phyloP scores from a whole-genome alignment of 352 stramenopile species.

The Phytophthora cactorum region DNA sequence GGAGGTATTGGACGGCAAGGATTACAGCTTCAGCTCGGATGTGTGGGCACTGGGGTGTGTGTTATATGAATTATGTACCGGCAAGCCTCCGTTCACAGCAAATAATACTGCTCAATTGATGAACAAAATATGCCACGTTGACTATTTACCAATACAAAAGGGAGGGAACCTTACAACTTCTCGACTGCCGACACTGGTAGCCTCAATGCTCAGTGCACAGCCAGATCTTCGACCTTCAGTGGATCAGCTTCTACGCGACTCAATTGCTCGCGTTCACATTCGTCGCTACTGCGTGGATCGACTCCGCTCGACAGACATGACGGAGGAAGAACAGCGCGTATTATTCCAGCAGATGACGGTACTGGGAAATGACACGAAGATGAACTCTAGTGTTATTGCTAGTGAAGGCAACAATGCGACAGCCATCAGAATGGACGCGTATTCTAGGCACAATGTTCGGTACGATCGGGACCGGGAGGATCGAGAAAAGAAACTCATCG shows the following conservation, averaged over 20 bases:
- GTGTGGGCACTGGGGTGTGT: conserved; percentile 91
- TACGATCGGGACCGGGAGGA: not conserved
- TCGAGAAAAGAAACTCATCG: conserved; percentile 30
- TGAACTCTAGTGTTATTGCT: not conserved
- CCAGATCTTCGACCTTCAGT: conserved; percentile 41
- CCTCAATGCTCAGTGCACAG: conserved; percentile 48
- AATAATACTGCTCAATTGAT: conserved; percentile 56
- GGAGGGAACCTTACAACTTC: conserved; percentile 11
- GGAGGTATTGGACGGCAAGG: conserved; percentile 80
- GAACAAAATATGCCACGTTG: conserved; percentile 56
- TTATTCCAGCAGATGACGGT: conserved; percentile 36
- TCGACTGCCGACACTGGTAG: conserved; percentile 43
- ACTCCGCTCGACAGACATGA: conserved; percentile 12
- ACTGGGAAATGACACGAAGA: conserved; percentile 21
- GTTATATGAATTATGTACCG: conserved; percentile 82
- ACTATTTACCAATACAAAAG: conserved; percentile 46
- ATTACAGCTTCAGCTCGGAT: conserved; percentile 85
- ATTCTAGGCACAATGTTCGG: conserved; percentile 8
- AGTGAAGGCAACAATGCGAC: not conserved
- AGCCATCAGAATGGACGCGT: not conserved
- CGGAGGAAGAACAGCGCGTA: conserved; percentile 25
- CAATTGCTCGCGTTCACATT: conserved; percentile 37
- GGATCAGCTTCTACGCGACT: conserved; percentile 41
- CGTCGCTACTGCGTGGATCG: conserved; percentile 42
- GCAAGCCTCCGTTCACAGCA: conserved; percentile 67